Conservation (phyloP, 768 basidiomycete genomes). For the Porphyrellus cyaneotinctus region DNA sequence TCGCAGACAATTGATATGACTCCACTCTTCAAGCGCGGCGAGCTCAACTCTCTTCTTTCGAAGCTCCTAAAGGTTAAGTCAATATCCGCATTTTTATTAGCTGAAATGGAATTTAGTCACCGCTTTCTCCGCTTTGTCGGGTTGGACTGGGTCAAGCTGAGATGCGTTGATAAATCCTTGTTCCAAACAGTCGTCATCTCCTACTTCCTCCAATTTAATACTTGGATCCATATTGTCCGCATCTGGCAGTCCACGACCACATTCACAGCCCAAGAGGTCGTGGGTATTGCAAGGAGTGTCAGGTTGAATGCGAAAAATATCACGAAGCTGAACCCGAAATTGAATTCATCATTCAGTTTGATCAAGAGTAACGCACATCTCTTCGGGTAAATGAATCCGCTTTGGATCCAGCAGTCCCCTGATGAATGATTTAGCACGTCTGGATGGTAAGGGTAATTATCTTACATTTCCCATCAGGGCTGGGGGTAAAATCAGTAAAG, state of each 20-base stretch:
- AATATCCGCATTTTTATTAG: not conserved
- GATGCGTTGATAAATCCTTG: conserved; percentile 65
- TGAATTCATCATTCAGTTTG: conserved; percentile 1
- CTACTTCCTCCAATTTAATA: conserved; percentile 23
- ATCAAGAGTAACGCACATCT: conserved; percentile 52
- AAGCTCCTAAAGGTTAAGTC: conserved; percentile 43
- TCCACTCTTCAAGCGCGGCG: conserved; percentile 77
- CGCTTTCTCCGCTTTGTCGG: conserved; percentile 47
- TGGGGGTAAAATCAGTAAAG: conserved; percentile 26
- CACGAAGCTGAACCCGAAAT: conserved; percentile 58
- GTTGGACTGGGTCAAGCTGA: conserved; percentile 45
- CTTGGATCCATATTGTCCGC: not conserved
- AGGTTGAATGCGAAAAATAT: conserved; percentile 85
- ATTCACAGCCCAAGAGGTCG: conserved; percentile 81
- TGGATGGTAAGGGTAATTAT: not conserved
- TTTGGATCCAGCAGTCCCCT: conserved; percentile 53
- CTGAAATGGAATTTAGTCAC: conserved; percentile 35
- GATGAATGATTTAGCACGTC: conserved; percentile 10
- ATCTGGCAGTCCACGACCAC: conserved; percentile 35
- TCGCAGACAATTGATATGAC: conserved; percentile 72
- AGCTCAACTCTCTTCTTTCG: conserved; percentile 66
- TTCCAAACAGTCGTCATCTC: conserved; percentile 28
- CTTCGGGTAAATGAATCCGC: conserved; percentile 83
- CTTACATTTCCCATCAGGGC: conserved; percentile 70
- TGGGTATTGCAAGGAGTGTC: conserved; percentile 87